phyloP scores from a whole-genome alignment of 371 early-diverging fungal species.

The Rhizopus arrhizus region DNA sequence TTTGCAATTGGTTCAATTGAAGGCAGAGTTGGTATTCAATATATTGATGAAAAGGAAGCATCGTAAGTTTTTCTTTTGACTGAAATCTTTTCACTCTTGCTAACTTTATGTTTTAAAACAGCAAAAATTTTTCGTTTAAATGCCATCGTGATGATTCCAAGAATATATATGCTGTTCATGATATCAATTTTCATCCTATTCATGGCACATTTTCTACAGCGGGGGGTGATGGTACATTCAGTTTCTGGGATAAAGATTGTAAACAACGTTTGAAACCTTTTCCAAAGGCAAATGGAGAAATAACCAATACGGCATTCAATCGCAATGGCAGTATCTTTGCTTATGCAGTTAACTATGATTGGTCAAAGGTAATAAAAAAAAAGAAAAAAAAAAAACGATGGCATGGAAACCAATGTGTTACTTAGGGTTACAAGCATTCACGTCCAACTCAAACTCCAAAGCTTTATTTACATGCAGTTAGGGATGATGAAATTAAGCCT shows the following conservation, averaged over 20 bases:
- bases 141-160: slow-evolving; percentile 86
- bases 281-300: slow-evolving; percentile 62
- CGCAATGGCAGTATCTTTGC: slow-evolving; percentile 89
- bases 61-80: slow-evolving; percentile 47
- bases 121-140: slow-evolving; percentile 89
- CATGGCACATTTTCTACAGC: slow-evolving; percentile 91
- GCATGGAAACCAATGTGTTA: background rate
- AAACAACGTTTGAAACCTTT: slow-evolving; percentile 83
- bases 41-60: slow-evolving; percentile 80
- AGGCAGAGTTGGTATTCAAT: slow-evolving; percentile 92
- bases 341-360: slow-evolving; percentile 95
- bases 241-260: slow-evolving; percentile 95
- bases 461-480: slow-evolving; percentile 76
- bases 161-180: slow-evolving; percentile 82
- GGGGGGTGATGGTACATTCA: slow-evolving; percentile 90
- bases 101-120: slow-evolving; percentile 17
- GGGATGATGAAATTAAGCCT: slow-evolving; percentile 83
- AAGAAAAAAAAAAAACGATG: no score
- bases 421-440: slow-evolving; percentile 60
- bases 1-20: slow-evolving; percentile 92
- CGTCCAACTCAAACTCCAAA: slow-evolving; percentile 53
- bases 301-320: slow-evolving; percentile 84
- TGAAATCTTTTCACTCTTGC: background rate
- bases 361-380: slow-evolving; percentile 81
- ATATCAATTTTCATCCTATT: slow-evolving; percentile 83